These are phyloP conservation scores for Exophiala xenobiotica DNA, from an alignment of 2,329 filamentous ascomycete genomes.

Conservation along the genomic window DNA sequence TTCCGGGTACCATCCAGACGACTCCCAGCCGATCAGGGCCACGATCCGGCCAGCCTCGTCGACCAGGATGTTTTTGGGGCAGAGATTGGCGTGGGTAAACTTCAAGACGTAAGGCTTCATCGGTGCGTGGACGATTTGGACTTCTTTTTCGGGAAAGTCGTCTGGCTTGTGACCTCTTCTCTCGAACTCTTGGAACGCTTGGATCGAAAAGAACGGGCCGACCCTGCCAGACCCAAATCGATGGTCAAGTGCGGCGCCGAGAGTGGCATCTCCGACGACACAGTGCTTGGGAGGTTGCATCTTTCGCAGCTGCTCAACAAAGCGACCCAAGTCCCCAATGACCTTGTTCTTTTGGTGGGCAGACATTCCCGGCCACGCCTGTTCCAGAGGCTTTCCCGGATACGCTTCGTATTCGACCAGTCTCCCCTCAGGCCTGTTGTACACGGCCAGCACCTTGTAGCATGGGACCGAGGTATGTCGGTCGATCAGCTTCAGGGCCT, in stretches of 20 bases:
- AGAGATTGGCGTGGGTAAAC: constrained; percentile 35
- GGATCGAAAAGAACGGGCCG: constrained; percentile 30
- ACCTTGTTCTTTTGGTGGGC: constrained; percentile 29
- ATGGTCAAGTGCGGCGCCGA: constrained; percentile 30
- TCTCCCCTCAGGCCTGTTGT: constrained; percentile 30
- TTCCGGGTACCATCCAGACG: constrained; percentile 34
- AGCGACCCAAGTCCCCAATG: constrained; percentile 28
- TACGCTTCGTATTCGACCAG: constrained; percentile 30
- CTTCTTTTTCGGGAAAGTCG: constrained; percentile 27
- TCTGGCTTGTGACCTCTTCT: constrained; percentile 26
- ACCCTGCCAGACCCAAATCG: constrained; percentile 27
- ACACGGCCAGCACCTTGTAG: constrained; percentile 28
- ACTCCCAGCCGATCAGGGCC: constrained; percentile 35
- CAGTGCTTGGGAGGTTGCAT: constrained; percentile 31
- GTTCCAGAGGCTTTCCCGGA: constrained; percentile 25
- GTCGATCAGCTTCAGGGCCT: constrained; percentile 29
- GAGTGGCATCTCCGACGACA: constrained; percentile 29
- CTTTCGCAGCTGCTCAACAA: constrained; percentile 30
- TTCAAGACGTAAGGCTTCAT: constrained; percentile 31
- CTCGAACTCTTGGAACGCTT: constrained; percentile 30
- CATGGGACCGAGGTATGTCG: constrained; percentile 28
- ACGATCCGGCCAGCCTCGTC: constrained; percentile 30
- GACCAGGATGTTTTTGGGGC: constrained; percentile 33
- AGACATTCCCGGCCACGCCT: constrained; percentile 24
- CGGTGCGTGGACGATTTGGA: constrained; percentile 24